Percentiles rank a stretch among this genome's conserved stretches.
phyloP scores from a whole-genome alignment of 1,284 basidiomycete species.

The Puccinia sorghi region DNA sequence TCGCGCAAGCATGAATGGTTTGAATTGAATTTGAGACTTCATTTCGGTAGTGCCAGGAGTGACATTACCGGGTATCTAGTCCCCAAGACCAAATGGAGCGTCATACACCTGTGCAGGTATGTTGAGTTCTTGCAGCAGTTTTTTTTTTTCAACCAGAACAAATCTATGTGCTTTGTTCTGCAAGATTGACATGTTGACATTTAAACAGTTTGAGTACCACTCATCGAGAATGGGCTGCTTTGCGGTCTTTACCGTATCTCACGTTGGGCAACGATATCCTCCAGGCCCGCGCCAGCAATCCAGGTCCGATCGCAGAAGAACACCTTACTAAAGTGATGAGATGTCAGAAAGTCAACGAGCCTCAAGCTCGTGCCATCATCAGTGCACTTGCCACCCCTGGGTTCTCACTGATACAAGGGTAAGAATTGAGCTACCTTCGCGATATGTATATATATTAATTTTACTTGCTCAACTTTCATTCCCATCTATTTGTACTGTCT shows the following conservation, averaged over 20 bases:
- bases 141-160: not conserved
- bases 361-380: constrained; percentile 87
- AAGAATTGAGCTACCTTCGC: constrained; percentile 55
- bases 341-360: constrained; percentile 79
- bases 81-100: constrained; percentile 69
- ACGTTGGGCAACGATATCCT: constrained; percentile 74
- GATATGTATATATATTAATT: not conserved
- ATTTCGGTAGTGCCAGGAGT: constrained; percentile 59
- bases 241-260: constrained; percentile 79
- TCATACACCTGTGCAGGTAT: constrained; percentile 81
- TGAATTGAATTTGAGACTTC: constrained; percentile 61
- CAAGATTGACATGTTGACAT: constrained; percentile 21
- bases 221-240: constrained; percentile 85
- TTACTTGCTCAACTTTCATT: not conserved
- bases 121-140: constrained; percentile 52
- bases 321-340: constrained; percentile 71
- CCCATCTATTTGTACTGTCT: not conserved
- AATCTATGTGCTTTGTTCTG: not conserved
- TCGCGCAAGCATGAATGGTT: constrained; percentile 62
- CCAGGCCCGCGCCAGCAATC: constrained; percentile 65
- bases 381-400: constrained; percentile 72
- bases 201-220: constrained; percentile 76
- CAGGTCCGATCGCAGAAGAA: constrained; percentile 60
- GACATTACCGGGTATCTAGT: constrained; percentile 59
- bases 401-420: constrained; percentile 95